Evolutionary conservation across 768 basidiomycete species (phyloP).

Genomic region (Suillus occidentalis): DNA sequence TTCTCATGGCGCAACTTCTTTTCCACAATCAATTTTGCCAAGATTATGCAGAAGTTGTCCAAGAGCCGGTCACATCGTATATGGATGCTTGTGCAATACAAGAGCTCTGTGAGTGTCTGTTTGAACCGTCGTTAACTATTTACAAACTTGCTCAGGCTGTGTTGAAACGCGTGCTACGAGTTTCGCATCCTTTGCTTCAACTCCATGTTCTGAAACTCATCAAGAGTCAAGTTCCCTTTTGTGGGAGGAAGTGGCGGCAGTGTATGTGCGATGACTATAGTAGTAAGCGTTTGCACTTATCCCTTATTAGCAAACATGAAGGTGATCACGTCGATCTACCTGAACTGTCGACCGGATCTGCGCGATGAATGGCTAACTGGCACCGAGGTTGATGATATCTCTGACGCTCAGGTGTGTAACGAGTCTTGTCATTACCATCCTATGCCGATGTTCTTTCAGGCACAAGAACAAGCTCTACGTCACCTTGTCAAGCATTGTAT

Average conservation of each 20-base stretch:
- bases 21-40: conserved; percentile 94
- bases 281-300: conserved; percentile 6
- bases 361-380: conserved; percentile 98
- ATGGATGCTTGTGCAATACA: conserved; percentile 95
- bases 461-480: conserved; percentile 92
- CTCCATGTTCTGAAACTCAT: conserved; percentile 94
- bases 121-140: neutral
- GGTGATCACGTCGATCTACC: conserved; percentile 96
- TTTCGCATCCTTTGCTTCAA: conserved; percentile 92
- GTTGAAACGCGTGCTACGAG: conserved; percentile 90
- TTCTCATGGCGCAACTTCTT: conserved; percentile 99
- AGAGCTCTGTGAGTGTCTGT: conserved; percentile 76
- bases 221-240: conserved; percentile 98
- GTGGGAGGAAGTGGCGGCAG: conserved; percentile 97
- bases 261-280: conserved; percentile 48
- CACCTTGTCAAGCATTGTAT: conserved; percentile 93
- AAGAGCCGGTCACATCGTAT: conserved; percentile 94
- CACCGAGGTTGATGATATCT: conserved; percentile 85
- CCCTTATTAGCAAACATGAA: conserved; percentile 89
- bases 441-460: conserved; percentile 43
- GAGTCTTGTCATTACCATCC: conserved; percentile 3
- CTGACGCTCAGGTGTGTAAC: conserved; percentile 78
- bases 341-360: conserved; percentile 95
- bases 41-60: conserved; percentile 96
- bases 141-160: conserved; percentile 63